Evolutionary conservation across 768 basidiomycete species (phyloP).

Genomic region (Strobilomyces confusus): DNA sequence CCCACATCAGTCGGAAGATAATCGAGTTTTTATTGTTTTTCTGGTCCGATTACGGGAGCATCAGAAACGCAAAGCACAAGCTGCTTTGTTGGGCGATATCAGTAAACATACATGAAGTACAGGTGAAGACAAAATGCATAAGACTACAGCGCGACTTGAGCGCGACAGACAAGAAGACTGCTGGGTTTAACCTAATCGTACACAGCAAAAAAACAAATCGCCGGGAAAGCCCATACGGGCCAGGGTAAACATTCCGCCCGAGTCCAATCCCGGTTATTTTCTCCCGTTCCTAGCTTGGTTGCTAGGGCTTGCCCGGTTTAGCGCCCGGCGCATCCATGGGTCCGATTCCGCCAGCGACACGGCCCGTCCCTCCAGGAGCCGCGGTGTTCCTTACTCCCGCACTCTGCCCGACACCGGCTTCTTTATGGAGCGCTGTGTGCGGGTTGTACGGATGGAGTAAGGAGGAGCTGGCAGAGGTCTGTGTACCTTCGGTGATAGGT

Average conservation of each 20-base stretch:
- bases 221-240: not conserved
- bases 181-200: conserved; percentile 20
- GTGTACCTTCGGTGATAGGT: conserved; percentile 34
- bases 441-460: conserved; percentile 40
- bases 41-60: no score
- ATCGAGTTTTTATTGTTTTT: conserved; percentile 19
- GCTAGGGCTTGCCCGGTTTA: conserved; percentile 37
- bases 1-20: conserved; percentile 18
- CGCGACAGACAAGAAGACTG: not conserved
- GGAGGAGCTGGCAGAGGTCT: conserved; percentile 44
- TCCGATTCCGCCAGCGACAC: conserved; percentile 38
- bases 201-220: conserved; percentile 12
- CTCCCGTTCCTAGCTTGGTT: conserved; percentile 45
- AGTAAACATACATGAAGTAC: not conserved
- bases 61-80: not conserved
- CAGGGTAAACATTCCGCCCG: conserved; percentile 1
- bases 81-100: not conserved
- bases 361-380: conserved; percentile 46
- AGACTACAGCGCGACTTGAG: not conserved
- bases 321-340: conserved; percentile 42
- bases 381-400: conserved; percentile 39
- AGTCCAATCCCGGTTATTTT: conserved; percentile 26
- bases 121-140: conserved; percentile 7
- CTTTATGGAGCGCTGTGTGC: conserved; percentile 35
- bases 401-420: conserved; percentile 45